Percentiles rank a stretch among this genome's conserved stretches.
These are phyloP conservation scores for Citrus hindsii DNA, from an alignment of 345 rosid species.

Conservation along the genomic window DNA sequence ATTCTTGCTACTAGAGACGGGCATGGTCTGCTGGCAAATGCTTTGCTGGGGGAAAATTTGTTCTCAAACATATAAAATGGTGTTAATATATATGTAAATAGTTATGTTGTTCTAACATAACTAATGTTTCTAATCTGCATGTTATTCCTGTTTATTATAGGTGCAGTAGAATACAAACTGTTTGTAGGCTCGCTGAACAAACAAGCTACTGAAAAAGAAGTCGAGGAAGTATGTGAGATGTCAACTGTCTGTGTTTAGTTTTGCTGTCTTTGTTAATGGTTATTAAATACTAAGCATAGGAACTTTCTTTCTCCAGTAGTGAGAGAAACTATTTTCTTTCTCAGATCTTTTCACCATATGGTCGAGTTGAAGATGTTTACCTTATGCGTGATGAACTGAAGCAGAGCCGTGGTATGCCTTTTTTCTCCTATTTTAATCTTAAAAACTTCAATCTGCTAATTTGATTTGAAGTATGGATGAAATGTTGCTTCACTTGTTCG, in stretches of 20 bases:
- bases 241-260: conserved; percentile 5
- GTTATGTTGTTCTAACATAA: neutral
- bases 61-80: neutral
- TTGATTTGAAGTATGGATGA: neutral
- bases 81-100: neutral
- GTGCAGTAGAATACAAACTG: conserved; percentile 89
- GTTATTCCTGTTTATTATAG: conserved; percentile 35
- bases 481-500: neutral
- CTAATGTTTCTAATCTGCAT: conserved; percentile 15
- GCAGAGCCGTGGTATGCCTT: conserved; percentile 89
- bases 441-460: neutral
- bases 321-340: conserved; percentile 13
- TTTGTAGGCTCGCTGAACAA: conserved; percentile 92
- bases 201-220: conserved; percentile 93
- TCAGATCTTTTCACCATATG: conserved; percentile 81
- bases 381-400: conserved; percentile 96
- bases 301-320: neutral
- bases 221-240: conserved; percentile 70
- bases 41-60: neutral
- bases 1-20: neutral
- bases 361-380: conserved; percentile 95
- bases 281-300: neutral
- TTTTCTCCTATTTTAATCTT: conserved; percentile 1
- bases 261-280: conserved; percentile 7
- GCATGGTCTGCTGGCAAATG: neutral